A percentile compares a stretch with the other conserved stretches of the same genome.
These are phyloP conservation scores for Penicillium manginii DNA, from an alignment of 495 filamentous ascomycete species.

Conservation along the genomic window DNA sequence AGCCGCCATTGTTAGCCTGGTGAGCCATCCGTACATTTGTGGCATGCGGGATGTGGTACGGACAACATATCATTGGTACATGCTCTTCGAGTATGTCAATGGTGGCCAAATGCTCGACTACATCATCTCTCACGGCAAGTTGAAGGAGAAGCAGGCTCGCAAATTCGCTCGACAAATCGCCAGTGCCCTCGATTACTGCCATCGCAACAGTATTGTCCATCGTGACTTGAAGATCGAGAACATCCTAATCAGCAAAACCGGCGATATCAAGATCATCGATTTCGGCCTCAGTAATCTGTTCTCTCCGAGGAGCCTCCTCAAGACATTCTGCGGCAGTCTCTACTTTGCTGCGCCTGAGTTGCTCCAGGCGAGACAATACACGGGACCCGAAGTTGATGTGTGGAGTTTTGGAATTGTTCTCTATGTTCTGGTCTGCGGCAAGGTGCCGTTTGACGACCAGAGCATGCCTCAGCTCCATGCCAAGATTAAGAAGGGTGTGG, in stretches of 20 bases:
- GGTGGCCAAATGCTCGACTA: constrained; percentile 99
- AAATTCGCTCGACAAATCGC: constrained; percentile 98
- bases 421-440: constrained; percentile 96
- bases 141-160: constrained; percentile 98
- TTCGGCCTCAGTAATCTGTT: constrained; percentile 98
- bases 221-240: constrained; percentile 99
- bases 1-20: constrained; percentile 93
- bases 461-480: constrained; percentile 98
- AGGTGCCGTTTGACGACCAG: constrained; percentile 98
- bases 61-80: constrained; percentile 99
- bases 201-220: constrained; percentile 98
- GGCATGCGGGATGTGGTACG: constrained; percentile 94
- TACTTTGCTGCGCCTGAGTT: constrained; percentile 98
- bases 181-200: constrained; percentile 98
- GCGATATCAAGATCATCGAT: constrained; percentile 99
- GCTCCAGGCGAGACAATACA: constrained; percentile 91
- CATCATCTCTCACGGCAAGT: constrained; percentile 95
- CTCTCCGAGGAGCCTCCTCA: constrained; percentile 81
- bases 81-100: constrained; percentile 99
- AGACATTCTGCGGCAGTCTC: constrained; percentile 96
- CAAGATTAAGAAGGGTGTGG: constrained; percentile 96
- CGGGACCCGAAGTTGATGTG: constrained; percentile 94
- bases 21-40: constrained; percentile 96
- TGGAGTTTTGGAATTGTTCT: constrained; percentile 99
- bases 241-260: constrained; percentile 98